Percentiles rank a stretch among this genome's conserved stretches.
These are phyloP conservation scores for Monilinia aucupariae DNA, from an alignment of 2,329 filamentous ascomycete species.

Conservation along the genomic window DNA sequence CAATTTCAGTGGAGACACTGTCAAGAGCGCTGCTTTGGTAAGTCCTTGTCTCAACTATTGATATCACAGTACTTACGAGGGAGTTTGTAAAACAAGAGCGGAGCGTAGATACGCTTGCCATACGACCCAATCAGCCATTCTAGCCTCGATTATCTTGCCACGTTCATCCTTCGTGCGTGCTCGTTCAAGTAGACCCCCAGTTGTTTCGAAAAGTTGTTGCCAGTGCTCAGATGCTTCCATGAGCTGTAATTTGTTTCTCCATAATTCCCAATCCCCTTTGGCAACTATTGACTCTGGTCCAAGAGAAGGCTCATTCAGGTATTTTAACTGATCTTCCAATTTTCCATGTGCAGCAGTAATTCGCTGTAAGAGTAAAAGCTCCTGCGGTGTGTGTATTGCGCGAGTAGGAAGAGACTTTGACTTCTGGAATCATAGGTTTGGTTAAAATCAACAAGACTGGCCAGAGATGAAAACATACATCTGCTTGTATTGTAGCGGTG, in stretches of 20 bases:
- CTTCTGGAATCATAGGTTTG: conserved; percentile 22
- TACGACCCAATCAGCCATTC: conserved; percentile 34
- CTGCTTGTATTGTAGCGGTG: conserved; percentile 29
- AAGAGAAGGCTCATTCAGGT: conserved; percentile 30
- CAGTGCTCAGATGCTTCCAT: conserved; percentile 28
- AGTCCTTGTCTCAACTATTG: background rate
- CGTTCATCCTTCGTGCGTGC: conserved; percentile 31
- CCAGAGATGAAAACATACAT: conserved; percentile 23
- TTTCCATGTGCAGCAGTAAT: conserved; percentile 29
- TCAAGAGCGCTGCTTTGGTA: background rate
- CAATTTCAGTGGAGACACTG: conserved; percentile 27
- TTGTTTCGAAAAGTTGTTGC: conserved; percentile 30
- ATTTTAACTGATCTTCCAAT: conserved; percentile 29
- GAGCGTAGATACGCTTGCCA: conserved; percentile 33
- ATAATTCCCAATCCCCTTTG: conserved; percentile 36
- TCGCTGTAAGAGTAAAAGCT: conserved; percentile 33
- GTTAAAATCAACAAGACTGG: conserved; percentile 1
- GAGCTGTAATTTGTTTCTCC: conserved; percentile 31
- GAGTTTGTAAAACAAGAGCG: conserved; percentile 24
- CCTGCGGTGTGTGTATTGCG: conserved; percentile 36
- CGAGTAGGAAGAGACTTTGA: conserved; percentile 28
- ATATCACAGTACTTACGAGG: conserved; percentile 26
- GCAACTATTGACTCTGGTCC: conserved; percentile 34
- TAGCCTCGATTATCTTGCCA: conserved; percentile 29
- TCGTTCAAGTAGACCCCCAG: conserved; percentile 28